phyloP scores from a whole-genome alignment of 2,329 filamentous ascomycete species.

The Neoascochyta sp. region DNA sequence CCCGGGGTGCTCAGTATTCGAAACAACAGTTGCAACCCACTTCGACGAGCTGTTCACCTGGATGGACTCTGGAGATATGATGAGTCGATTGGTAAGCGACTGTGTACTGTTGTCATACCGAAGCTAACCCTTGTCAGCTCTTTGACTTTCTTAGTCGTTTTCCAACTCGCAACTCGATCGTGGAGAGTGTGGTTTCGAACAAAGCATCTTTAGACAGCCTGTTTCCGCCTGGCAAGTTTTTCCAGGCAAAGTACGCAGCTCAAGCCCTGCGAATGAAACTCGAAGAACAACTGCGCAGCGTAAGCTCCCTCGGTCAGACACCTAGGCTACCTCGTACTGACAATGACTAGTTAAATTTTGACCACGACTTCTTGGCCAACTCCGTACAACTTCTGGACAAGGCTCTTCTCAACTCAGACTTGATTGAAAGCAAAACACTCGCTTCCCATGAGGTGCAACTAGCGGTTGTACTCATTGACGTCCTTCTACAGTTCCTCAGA shows the following conservation, averaged over 20 bases:
- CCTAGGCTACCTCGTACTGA: slow-evolving; percentile 9
- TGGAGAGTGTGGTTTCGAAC: slow-evolving; percentile 24
- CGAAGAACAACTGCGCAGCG: slow-evolving; percentile 30
- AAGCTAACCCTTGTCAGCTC: slow-evolving; percentile 20
- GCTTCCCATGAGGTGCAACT: slow-evolving; percentile 23
- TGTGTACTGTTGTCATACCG: not conserved
- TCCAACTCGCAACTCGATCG: slow-evolving; percentile 27
- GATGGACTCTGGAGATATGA: slow-evolving; percentile 64
- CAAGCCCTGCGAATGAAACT: slow-evolving; percentile 28
- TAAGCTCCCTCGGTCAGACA: slow-evolving; percentile 9
- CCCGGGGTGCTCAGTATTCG: slow-evolving; percentile 52
- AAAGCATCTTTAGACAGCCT: slow-evolving; percentile 19
- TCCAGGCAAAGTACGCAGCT: slow-evolving; percentile 35
- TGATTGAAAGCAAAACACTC: slow-evolving; percentile 21
- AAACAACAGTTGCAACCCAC: slow-evolving; percentile 74
- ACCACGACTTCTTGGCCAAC: slow-evolving; percentile 32
- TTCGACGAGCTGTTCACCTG: slow-evolving; percentile 82
- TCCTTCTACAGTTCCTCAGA: slow-evolving; percentile 34
- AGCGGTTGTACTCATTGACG: slow-evolving; percentile 24
- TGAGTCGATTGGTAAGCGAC: slow-evolving; percentile 26
- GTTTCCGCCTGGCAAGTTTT: slow-evolving; percentile 36
- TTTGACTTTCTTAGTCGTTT: slow-evolving; percentile 36
- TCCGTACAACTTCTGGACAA: slow-evolving; percentile 28
- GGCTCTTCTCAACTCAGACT: slow-evolving; percentile 25
- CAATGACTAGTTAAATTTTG: slow-evolving; percentile 21